Evolutionary conservation across 441 rosid genomes (phyloP).

Genomic region (Mallotus repandus): DNA sequence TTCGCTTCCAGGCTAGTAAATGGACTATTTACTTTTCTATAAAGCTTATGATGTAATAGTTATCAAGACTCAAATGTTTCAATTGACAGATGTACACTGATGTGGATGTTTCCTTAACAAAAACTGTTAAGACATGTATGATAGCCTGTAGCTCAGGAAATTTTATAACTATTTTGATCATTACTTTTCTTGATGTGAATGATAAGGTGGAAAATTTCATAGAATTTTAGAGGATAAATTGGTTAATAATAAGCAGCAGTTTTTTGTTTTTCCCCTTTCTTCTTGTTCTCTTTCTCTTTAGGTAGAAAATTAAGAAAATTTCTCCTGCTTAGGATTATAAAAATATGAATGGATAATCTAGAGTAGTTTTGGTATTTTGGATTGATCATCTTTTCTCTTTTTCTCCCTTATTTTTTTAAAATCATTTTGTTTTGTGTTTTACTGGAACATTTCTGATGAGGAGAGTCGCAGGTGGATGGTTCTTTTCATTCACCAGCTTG

Average conservation of each 20-base stretch:
- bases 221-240: conserved; percentile 4
- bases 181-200: neutral
- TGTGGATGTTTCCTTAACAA: neutral
- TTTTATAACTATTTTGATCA: neutral
- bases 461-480: conserved; percentile 99
- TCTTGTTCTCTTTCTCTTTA: neutral
- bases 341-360: neutral
- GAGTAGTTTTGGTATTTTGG: conserved; percentile 10
- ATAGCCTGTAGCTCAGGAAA: neutral
- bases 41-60: neutral
- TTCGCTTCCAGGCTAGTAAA: neutral
- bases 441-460: conserved; percentile 81
- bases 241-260: conserved; percentile 3
- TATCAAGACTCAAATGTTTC: neutral
- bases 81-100: neutral
- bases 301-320: neutral
- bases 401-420: conserved; percentile 3
- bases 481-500: conserved; percentile 99
- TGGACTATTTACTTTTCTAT: neutral
- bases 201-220: neutral
- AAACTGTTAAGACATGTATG: neutral
- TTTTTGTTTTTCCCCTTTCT: neutral
- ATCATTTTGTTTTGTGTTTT: neutral
- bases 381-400: conserved; percentile 10
- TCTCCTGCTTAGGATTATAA: neutral